Evolutionary conservation across 2,329 filamentous ascomycete genomes (phyloP).

Genomic region (Trichoderma sp.): DNA sequence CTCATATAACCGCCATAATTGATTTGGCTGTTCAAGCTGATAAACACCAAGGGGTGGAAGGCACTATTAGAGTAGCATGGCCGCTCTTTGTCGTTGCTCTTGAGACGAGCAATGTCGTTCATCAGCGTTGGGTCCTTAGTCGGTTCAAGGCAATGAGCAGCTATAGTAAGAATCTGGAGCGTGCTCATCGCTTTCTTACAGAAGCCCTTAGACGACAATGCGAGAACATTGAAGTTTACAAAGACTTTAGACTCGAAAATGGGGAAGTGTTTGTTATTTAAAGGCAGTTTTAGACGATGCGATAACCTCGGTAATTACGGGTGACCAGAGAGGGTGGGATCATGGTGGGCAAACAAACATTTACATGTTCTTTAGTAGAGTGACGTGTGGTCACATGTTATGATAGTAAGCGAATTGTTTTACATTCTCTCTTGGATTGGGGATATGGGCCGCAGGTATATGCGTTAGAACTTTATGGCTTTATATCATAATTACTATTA

Average conservation of each 20-base stretch:
- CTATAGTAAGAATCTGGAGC: conserved; percentile 37
- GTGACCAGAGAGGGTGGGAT: neutral
- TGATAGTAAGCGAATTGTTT: neutral
- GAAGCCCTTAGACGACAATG: conserved; percentile 28
- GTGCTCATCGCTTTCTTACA: conserved; percentile 33
- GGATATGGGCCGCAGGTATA: neutral
- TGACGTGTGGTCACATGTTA: neutral
- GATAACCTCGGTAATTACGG: neutral
- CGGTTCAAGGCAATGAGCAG: conserved; percentile 33
- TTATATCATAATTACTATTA: neutral
- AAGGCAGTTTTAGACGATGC: neutral
- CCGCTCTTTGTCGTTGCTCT: conserved; percentile 39
- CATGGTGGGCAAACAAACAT: neutral
- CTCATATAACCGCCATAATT: conserved; percentile 37
- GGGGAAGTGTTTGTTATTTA: conserved; percentile 17
- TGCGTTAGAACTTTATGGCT: neutral
- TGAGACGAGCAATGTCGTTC: conserved; percentile 36
- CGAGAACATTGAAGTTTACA: neutral
- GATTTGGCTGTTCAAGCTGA: conserved; percentile 37
- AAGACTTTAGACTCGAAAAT: neutral
- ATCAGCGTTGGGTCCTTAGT: conserved; percentile 38
- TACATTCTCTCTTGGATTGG: neutral
- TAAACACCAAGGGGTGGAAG: conserved; percentile 36
- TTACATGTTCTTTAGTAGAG: neutral
- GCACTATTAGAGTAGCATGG: conserved; percentile 37